Conservation (phyloP, 1,284 basidiomycete genomes). For the Ceratobasidium sp. region DNA sequence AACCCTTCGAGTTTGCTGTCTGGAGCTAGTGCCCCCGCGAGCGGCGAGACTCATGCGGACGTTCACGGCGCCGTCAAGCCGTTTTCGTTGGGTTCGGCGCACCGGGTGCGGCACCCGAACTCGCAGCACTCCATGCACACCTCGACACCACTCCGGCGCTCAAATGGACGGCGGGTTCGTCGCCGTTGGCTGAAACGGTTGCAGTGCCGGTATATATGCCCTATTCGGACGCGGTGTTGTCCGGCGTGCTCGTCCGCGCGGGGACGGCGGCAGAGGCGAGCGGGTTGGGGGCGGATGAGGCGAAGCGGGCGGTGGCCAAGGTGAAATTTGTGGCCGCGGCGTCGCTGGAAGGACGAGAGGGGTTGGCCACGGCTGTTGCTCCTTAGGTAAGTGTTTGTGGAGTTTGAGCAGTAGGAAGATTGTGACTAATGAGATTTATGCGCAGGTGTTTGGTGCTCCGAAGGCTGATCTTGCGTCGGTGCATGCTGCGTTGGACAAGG, state of each 20-base stretch:
- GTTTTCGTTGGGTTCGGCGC: constrained; percentile 87
- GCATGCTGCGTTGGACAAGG: constrained; percentile 73
- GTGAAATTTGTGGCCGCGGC: constrained; percentile 87
- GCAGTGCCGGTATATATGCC: constrained; percentile 83
- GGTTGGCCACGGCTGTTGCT: constrained; percentile 73
- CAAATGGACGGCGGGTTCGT: constrained; percentile 86
- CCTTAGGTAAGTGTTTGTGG: constrained; percentile 72
- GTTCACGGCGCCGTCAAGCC: constrained; percentile 77
- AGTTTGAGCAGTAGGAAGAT: constrained; percentile 47
- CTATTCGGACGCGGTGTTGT: constrained; percentile 91
- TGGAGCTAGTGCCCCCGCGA: constrained; percentile 63
- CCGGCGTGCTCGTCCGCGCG: constrained; percentile 83
- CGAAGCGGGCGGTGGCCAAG: constrained; percentile 86
- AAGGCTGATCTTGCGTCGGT: no score
- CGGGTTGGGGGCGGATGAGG: constrained; percentile 74
- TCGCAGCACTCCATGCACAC: constrained; percentile 83
- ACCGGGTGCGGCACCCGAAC: constrained; percentile 74
- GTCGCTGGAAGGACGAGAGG: constrained; percentile 77
- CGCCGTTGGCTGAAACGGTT: constrained; percentile 75
- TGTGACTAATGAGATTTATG: constrained; percentile 30
- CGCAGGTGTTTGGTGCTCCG: constrained; percentile 74
- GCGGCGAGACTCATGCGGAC: constrained; percentile 83
- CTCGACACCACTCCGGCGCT: constrained; percentile 79
- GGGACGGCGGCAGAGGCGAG: constrained; percentile 71
- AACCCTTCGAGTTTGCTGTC: constrained; percentile 65